These are phyloP conservation scores for Yamadazyma triangularis DNA, from an alignment of 1,139 yeast genomes.

Conservation along the genomic window DNA sequence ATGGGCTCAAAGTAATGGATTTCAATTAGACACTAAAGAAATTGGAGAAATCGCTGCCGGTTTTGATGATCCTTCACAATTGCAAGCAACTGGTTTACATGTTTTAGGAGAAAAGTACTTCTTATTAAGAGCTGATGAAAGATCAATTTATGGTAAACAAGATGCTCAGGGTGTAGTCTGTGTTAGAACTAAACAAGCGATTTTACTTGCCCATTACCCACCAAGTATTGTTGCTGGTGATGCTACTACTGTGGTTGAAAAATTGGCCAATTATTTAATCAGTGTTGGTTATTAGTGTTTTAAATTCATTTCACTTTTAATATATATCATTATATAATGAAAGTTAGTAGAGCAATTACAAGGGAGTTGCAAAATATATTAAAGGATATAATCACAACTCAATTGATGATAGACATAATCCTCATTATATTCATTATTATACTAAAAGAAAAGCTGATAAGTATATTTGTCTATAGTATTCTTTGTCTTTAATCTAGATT, in stretches of 20 bases:
- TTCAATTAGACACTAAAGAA: constrained; percentile 67
- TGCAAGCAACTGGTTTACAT: constrained; percentile 85
- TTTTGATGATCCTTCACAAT: constrained; percentile 69
- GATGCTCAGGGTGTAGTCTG: constrained; percentile 82
- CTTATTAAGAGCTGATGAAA: constrained; percentile 82
- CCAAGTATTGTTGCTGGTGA: constrained; percentile 88
- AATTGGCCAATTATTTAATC: constrained; percentile 90
- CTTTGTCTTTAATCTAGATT: too few species aligned
- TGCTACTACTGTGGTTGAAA: constrained; percentile 91
- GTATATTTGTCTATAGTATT: too few species aligned
- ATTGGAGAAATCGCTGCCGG: constrained; percentile 72
- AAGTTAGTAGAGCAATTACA: too few species aligned
- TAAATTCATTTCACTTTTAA: too few species aligned
- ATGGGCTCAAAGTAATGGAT: constrained; percentile 84
- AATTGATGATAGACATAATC: too few species aligned
- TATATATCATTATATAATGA: too few species aligned
- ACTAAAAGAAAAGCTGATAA: too few species aligned
- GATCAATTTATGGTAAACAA: constrained; percentile 92
- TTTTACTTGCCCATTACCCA: constrained; percentile 92
- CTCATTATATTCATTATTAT: too few species aligned
- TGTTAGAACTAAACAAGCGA: constrained; percentile 91
- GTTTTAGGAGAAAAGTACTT: constrained; percentile 84
- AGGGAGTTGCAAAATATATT: too few species aligned
- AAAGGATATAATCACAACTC: too few species aligned
- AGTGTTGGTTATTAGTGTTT: constrained; percentile 75